Base-by-base conservation (phyloP, 1,139 yeast genomes). In the Yamadazyma dendronema region DNA sequence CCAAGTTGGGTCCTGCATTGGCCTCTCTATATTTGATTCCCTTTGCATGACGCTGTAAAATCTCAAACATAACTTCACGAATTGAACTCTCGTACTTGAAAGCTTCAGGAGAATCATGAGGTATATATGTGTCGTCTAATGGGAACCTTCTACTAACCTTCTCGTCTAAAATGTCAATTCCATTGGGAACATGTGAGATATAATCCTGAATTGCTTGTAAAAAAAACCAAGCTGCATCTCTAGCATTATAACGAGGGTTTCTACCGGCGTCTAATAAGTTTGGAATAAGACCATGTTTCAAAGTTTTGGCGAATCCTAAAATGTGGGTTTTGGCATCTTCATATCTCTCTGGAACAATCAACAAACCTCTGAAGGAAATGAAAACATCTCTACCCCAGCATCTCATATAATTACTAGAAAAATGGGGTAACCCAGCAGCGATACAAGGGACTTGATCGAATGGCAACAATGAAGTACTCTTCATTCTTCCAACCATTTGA, bases 311-410 rank as follows among this genome's bases (percentile, higher is more conserved):
- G 70, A 89, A 92, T 4, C 84, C 87, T 37, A 90, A 63, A 43
- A 92, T 87, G 55, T 92, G 97, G 33, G 65, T 61, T 50, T 73
- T 81, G 1, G 97, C 97, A 40, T 83, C 92, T 3, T 84, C 86
- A 52, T 58, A 78, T 40, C 97, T 72, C 12, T 84, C 94, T 0
- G 96, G 76, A 1, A 84, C 82, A 28, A 90, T 63, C 43, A 89
- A 64, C 34, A 90, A 68, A 0, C 98, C 98, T 46, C 96, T 71
- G 39, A 85, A 72, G 0, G 96, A 77, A 39, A 92, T 83, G 56
- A 92, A 92, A 2, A 89, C 95, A 62, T 92, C 98, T 56, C 98
- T 76, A 22, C 98, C 98, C 98, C 98, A 92, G 57, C 97, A 88
- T 61, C 98, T 75, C 96, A 90, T 89, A 59, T 86, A 89, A 49